Evolutionary conservation across 257 asterid genomes (phyloP).

Genomic region (Nicotiana paniculata): DNA sequence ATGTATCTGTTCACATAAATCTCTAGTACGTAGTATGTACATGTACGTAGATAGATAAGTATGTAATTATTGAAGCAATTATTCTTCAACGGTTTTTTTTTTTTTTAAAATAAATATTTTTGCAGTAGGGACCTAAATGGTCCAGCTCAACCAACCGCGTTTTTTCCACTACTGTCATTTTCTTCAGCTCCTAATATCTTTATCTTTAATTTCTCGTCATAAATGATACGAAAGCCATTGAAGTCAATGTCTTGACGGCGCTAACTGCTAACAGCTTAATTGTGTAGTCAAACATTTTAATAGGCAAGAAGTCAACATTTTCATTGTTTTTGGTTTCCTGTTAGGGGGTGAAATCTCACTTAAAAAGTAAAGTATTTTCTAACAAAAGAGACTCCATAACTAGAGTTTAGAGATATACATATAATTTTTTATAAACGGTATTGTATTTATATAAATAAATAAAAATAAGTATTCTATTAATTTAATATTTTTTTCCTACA

Average conservation of each 20-base stretch:
- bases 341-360: no score
- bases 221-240: not conserved
- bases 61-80: constrained; percentile 9
- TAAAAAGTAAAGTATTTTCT: no score
- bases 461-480: no score
- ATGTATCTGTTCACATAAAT: not conserved
- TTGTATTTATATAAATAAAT: no score
- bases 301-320: no score
- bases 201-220: not conserved
- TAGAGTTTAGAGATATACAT: no score
- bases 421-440: no score
- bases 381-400: rapidly evolving
- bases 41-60: not conserved
- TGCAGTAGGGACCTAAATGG: not conserved
- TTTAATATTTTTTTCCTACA: no score
- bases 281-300: no score
- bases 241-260: not conserved
- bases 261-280: no score
- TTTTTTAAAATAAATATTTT: not conserved
- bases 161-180: constrained; percentile 10
- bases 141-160: constrained; percentile 29
- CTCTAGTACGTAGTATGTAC: not conserved
- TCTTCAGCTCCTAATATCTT: not conserved
- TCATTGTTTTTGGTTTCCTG: no score
- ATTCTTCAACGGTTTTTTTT: not conserved